Evolutionary conservation across 768 basidiomycete genomes (phyloP).

Genomic region (Panaeolus papilionaceus): DNA sequence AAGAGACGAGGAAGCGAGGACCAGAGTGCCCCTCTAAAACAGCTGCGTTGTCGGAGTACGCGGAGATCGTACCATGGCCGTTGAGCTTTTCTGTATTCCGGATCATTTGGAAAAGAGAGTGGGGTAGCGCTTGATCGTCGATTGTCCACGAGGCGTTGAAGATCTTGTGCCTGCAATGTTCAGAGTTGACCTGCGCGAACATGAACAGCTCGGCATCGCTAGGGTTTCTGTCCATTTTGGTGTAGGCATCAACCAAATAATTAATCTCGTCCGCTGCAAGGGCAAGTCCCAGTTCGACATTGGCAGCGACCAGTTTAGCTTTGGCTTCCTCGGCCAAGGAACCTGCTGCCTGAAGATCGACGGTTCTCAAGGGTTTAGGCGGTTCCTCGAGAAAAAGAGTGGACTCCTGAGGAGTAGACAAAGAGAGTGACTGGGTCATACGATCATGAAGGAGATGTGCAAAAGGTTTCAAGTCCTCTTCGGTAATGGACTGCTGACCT

Average conservation of each 20-base stretch:
- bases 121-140: constrained; percentile 66
- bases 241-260: constrained; percentile 89
- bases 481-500: constrained; percentile 45
- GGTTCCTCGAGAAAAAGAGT: constrained; percentile 63
- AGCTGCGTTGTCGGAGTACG: constrained; percentile 98
- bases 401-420: constrained; percentile 61
- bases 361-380: constrained; percentile 72
- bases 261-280: constrained; percentile 89
- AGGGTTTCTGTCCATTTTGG: constrained; percentile 80
- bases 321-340: constrained; percentile 49
- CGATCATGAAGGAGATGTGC: constrained; percentile 87
- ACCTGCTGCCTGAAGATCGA: constrained; percentile 57
- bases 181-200: constrained; percentile 99
- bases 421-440: constrained; percentile 88
- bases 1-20: constrained; percentile 71
- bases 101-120: constrained; percentile 95
- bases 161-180: constrained; percentile 99
- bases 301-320: constrained; percentile 74
- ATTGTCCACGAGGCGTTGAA: constrained; percentile 98
- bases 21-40: constrained; percentile 83
- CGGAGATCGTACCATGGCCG: constrained; percentile 85
- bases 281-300: constrained; percentile 87
- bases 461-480: constrained; percentile 57
- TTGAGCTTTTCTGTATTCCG: constrained; percentile 89
- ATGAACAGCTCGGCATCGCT: constrained; percentile 99